Evolutionary conservation across 345 rosid species (phyloP), one percentile per base, ranked within the genome.

Genomic region (Citrus unshiu): DNA sequence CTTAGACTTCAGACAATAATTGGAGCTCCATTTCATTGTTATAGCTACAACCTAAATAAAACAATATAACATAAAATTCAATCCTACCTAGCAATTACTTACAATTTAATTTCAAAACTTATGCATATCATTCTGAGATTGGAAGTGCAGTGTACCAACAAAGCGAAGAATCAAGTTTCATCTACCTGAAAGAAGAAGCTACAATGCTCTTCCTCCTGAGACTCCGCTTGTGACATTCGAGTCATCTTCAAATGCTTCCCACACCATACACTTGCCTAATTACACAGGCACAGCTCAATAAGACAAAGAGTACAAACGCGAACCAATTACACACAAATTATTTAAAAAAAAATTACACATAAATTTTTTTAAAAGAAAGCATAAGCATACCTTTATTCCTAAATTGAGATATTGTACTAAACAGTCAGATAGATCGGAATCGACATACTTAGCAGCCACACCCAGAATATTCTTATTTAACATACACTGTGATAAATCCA

Each of bases 211-310:
- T 90, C 96, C 83, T 96, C 99, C 84, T 92, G 98, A 64, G 95
- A 93, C 73, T 90, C 97, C 78, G 86, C 91, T 57, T 86, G 79
- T 2, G 97, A 96, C 95, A 93, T 88, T 13, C 82, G 73, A 70
- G 93, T 92, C 98, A 90, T 96, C 84, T 88, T 88, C 66, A 96
- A 79, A 89, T 96, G 99, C 80, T 93, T 94, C 69, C 90, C 84
- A 80, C 95, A 94, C 98, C 99, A 96, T 67, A 79, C 62, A 79
- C 92, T 83, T 70, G 89, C 98, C 99, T 95, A 74, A 54, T 65
- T 19, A 6, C 35, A 77, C 60, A 82, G 37, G 10, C 51, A 37
- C 18, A 29, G 40, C 73, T 39, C 70, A 65, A 80, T 30, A 81
- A 63, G 32, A 61, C 19, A 29, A 43, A 46, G 51, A 46, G 29